Percentiles rank a stretch among this genome's conserved stretches.
These are phyloP conservation scores for Solanum stenotomum DNA, from an alignment of 257 asterid species.

Conservation along the genomic window DNA sequence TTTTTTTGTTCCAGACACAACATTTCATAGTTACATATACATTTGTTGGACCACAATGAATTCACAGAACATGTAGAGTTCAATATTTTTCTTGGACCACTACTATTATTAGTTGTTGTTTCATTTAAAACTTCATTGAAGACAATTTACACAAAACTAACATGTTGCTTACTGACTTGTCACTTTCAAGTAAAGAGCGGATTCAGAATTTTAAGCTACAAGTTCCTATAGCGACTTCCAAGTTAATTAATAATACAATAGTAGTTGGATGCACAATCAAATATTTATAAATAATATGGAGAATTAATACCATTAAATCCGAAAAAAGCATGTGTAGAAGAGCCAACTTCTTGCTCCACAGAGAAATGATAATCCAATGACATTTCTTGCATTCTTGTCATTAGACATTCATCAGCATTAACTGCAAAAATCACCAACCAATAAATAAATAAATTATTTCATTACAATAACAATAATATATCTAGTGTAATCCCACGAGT, in stretches of 20 bases:
- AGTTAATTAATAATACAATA: too few relatives aligned
- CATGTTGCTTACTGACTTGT: neutral
- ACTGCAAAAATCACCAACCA: slow-evolving; percentile 33
- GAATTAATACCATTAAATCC: slow-evolving; percentile 76
- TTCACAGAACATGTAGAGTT: neutral
- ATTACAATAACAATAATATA: neutral
- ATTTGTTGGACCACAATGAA: neutral
- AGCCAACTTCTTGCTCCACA: slow-evolving; percentile 98
- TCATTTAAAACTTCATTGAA: neutral
- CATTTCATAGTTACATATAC: neutral
- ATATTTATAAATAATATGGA: neutral
- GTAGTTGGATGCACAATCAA: neutral
- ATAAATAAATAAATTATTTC: neutral
- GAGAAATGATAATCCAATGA: slow-evolving; percentile 87
- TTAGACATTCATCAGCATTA: slow-evolving; percentile 85
- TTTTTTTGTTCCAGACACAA: neutral
- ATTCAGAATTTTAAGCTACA: neutral
- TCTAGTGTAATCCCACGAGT: neutral
- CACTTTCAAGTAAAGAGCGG: neutral
- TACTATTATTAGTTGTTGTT: neutral
- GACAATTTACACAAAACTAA: neutral
- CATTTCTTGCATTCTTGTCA: slow-evolving; percentile 99
- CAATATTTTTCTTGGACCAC: neutral
- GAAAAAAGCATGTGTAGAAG: slow-evolving; percentile 80
- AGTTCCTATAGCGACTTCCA: neutral